Evolutionary conservation across 1,284 basidiomycete genomes (phyloP), one percentile per base, ranked within the genome.

Genomic region (Ceratobasidium sp.): DNA sequence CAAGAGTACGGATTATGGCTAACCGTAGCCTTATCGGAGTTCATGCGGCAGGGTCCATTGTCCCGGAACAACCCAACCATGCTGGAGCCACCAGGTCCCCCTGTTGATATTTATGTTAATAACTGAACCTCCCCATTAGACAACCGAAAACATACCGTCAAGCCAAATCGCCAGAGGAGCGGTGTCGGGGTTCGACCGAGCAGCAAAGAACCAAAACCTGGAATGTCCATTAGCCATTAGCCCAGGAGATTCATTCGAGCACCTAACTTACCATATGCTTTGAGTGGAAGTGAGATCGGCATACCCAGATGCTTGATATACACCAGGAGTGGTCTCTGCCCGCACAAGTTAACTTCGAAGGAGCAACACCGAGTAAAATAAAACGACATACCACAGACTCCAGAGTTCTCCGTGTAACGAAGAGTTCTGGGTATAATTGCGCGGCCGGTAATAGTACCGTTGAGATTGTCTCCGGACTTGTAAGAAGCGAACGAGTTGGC

Each of bases 231-330:
- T 90, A 75, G 11, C 44, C 22, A 32, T 5, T 43, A 34, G 57
- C 19, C 34, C 61, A 57, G 25, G 2, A 7, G 25, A 5, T 22
- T 54, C n/a, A 25, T 13, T 65, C 22, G 43, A 46, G 40, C 19
- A 46, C n/a, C 62, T 11, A 25, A 51, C 17, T n/a, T 32, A 57
- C 57, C 65, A 77, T 17, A 80, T 85, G 61, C 69, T 89, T 88
- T 91, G 90, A 76, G 89, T 87, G 2, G 81, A 83, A 0, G 88
- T 89, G 66, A 91, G 84, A 76, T 91, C 86, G 9, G 91, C 84
- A 79, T 92, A 92, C 0, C 91, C 91, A 0, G 91, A 91, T 78
- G 90, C 87, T 81, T 91, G 91, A 56, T 86, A 85, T 9, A 93
- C 91, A 0, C 88, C 89, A 0, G 90, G 87, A 0, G 90, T 91